phyloP scores from a whole-genome alignment of 306 rosid genomes.

The Potentilla sterilis region DNA sequence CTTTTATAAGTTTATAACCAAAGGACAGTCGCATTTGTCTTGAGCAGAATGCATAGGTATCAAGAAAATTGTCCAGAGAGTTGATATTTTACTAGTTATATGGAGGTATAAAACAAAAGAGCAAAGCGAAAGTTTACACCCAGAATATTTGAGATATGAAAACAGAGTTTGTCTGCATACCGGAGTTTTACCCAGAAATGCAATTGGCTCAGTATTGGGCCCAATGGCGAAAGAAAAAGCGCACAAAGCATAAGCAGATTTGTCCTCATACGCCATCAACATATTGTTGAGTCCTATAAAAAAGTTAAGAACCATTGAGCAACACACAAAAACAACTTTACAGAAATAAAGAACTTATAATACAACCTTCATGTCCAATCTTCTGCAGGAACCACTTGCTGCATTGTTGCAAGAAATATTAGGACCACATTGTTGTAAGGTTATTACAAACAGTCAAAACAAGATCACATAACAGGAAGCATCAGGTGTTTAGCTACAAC shows the following conservation, averaged over 20 bases:
- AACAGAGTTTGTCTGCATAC: slow-evolving; percentile 32
- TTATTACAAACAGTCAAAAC: slow-evolving; percentile 5
- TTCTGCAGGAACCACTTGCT: slow-evolving; percentile 99
- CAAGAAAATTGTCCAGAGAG: background rate
- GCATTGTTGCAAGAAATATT: slow-evolving; percentile 36
- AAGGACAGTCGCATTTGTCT: background rate
- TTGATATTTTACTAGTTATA: background rate
- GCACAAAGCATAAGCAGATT: slow-evolving; percentile 89
- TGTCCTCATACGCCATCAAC: slow-evolving; percentile 87
- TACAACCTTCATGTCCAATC: slow-evolving; percentile 85
- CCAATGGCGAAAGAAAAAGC: slow-evolving; percentile 72
- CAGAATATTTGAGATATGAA: background rate
- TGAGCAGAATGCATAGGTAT: background rate
- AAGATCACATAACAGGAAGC: slow-evolving; percentile 10
- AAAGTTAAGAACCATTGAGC: slow-evolving; percentile 17
- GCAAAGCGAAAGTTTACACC: background rate
- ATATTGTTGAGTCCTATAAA: slow-evolving; percentile 85
- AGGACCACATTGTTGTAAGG: background rate
- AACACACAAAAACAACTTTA: slow-evolving; percentile 11
- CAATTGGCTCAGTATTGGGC: slow-evolving; percentile 65
- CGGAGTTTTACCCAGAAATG: slow-evolving; percentile 82
- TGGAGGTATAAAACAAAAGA: background rate
- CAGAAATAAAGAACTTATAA: slow-evolving; percentile 15
- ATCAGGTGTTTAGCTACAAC: background rate
- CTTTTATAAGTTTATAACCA: background rate